These are phyloP conservation scores for Panicum hallii DNA, from an alignment of 202 grass and related monocot species.

Conservation along the genomic window DNA sequence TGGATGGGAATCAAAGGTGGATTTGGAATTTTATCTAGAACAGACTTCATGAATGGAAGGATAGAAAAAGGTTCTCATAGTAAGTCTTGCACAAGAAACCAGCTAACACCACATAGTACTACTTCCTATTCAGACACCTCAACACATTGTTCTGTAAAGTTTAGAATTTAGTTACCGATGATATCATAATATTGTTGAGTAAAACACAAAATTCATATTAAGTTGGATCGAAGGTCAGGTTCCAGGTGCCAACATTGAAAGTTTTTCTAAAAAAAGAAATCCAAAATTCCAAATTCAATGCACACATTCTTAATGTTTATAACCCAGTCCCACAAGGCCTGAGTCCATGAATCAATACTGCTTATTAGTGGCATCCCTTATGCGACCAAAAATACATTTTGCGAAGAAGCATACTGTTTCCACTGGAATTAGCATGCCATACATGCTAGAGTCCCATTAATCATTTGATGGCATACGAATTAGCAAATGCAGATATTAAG, in stretches of 20 bases:
- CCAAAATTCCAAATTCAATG: neutral
- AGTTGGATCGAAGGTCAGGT: neutral
- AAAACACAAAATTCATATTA: neutral
- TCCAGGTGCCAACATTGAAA: neutral
- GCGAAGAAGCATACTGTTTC: neutral
- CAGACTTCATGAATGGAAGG: neutral
- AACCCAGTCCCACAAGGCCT: neutral
- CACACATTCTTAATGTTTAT: neutral
- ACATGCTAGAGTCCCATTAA: neutral
- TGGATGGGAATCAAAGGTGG: neutral
- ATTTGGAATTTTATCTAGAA: neutral
- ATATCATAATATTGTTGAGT: neutral
- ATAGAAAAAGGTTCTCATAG: neutral
- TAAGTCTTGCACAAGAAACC: neutral
- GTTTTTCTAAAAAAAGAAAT: neutral
- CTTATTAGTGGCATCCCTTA: neutral
- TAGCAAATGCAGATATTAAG: neutral
- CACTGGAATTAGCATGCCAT: neutral
- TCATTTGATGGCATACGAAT: conserved; percentile 9
- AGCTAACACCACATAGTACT: neutral
- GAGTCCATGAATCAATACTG: neutral
- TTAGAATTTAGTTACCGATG: neutral
- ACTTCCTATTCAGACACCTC: neutral
- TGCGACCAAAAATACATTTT: neutral
- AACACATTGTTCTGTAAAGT: neutral